Conservation (phyloP, 306 rosid species). For the Luffa acutangula region DNA sequence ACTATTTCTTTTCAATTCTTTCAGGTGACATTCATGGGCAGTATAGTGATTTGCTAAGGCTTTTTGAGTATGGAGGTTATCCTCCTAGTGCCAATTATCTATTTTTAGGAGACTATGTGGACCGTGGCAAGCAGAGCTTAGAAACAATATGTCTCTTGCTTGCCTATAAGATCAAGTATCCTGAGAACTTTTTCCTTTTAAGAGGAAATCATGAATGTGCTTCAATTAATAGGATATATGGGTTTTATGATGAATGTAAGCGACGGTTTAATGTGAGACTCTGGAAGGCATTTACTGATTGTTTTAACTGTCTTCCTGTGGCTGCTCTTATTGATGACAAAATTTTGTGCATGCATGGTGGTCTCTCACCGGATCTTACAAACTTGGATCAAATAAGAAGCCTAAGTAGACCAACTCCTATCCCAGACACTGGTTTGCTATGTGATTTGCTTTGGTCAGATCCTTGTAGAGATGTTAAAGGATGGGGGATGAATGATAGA, state of each 20-base stretch:
- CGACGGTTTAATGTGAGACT: constrained; percentile 90
- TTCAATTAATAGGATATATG: constrained; percentile 82
- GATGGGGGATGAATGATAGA: constrained; percentile 97
- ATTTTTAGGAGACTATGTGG: constrained; percentile 86
- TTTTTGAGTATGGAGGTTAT: constrained; percentile 88
- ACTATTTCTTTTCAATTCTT: constrained; percentile 9
- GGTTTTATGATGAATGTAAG: constrained; percentile 91
- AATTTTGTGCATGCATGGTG: constrained; percentile 96
- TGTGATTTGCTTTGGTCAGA: constrained; percentile 98
- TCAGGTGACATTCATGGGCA: constrained; percentile 95
- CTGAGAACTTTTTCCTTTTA: constrained; percentile 78
- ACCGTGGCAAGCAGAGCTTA: constrained; percentile 90
- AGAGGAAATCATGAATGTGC: constrained; percentile 95
- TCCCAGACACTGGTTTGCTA: constrained; percentile 84
- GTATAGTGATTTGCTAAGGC: constrained; percentile 81
- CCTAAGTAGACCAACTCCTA: constrained; percentile 55
- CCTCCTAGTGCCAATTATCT: constrained; percentile 81
- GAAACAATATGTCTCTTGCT: constrained; percentile 93
- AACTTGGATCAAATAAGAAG: constrained; percentile 70
- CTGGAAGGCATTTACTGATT: constrained; percentile 81
- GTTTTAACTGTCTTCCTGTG: constrained; percentile 89
- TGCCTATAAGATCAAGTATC: constrained; percentile 78
- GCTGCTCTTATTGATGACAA: constrained; percentile 90
- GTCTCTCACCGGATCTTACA: constrained; percentile 78
- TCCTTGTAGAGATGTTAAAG: constrained; percentile 82